Conservation (phyloP, 805 yeast genomes). For the Scheffersomyces ergatensis region DNA sequence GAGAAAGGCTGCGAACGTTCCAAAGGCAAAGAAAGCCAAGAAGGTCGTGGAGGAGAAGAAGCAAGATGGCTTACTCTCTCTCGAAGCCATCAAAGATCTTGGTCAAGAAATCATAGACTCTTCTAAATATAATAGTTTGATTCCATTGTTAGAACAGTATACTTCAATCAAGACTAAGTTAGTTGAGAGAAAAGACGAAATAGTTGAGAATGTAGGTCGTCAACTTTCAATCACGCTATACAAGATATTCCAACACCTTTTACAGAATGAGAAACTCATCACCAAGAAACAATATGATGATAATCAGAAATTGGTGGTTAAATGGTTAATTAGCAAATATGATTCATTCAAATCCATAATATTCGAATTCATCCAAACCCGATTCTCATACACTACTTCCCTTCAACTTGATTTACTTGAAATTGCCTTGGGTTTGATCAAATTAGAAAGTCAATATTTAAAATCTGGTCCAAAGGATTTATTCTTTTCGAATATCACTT, state of each 20-base stretch:
- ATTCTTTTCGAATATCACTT: conserved; percentile 60
- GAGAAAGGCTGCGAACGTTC: conserved; percentile 12
- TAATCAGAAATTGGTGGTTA: conserved; percentile 47
- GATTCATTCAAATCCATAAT: conserved; percentile 48
- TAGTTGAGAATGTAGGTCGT: conserved; percentile 34
- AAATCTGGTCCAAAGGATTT: conserved; percentile 52
- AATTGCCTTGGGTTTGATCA: conserved; percentile 51
- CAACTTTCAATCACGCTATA: conserved; percentile 39
- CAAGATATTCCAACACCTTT: conserved; percentile 48
- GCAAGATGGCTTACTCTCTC: conserved; percentile 6
- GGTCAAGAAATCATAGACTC: conserved; percentile 36
- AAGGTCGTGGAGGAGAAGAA: conserved; percentile 1
- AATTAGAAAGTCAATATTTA: conserved; percentile 53
- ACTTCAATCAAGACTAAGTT: conserved; percentile 18
- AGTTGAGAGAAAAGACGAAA: conserved; percentile 14
- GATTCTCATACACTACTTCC: conserved; percentile 44
- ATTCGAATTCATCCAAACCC: conserved; percentile 36
- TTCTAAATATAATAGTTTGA: conserved; percentile 53
- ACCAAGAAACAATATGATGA: conserved; percentile 35
- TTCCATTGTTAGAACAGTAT: conserved; percentile 41
- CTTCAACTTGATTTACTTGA: conserved; percentile 56
- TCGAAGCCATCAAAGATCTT: conserved; percentile 19
- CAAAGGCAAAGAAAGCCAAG: conserved; percentile 5
- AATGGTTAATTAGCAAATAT: conserved; percentile 65
- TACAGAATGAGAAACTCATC: conserved; percentile 40